phyloP scores from a whole-genome alignment of 2,329 filamentous ascomycete genomes.

The Lachnellula hyalina region DNA sequence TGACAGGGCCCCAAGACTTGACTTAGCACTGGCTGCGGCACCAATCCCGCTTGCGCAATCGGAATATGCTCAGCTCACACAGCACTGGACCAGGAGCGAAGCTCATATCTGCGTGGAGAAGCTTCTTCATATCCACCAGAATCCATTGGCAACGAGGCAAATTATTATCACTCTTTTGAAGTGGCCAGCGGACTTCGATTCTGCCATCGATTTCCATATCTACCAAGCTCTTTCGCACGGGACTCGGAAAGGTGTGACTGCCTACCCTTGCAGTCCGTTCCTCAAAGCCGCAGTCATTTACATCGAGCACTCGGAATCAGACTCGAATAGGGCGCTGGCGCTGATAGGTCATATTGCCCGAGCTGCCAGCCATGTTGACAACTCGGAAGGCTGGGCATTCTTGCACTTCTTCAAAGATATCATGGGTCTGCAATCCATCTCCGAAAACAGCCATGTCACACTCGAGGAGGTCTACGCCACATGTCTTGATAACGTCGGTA shows the following conservation, averaged over 20 bases:
- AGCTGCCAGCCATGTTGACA: slow-evolving; percentile 20
- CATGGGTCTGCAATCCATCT: slow-evolving; percentile 10
- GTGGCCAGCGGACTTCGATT: slow-evolving; percentile 45
- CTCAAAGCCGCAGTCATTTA: slow-evolving; percentile 29
- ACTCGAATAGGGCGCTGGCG: slow-evolving; percentile 12
- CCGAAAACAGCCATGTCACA: slow-evolving; percentile 32
- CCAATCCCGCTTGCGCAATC: slow-evolving; percentile 38
- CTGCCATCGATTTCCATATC: slow-evolving; percentile 47
- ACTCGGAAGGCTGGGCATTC: slow-evolving; percentile 27
- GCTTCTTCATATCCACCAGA: slow-evolving; percentile 58
- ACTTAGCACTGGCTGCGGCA: slow-evolving; percentile 29
- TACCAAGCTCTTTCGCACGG: slow-evolving; percentile 33
- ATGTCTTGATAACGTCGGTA: slow-evolving; percentile 37
- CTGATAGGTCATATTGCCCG: slow-evolving; percentile 24
- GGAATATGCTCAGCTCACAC: slow-evolving; percentile 44
- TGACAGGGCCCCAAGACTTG: slow-evolving; percentile 38
- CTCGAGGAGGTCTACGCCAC: slow-evolving; percentile 29
- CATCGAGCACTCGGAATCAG: slow-evolving; percentile 27
- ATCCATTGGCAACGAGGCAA: slow-evolving; percentile 42
- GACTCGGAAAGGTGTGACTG: slow-evolving; percentile 19
- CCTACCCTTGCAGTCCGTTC: slow-evolving; percentile 20
- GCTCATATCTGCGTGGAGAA: slow-evolving; percentile 59
- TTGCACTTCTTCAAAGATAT: slow-evolving; percentile 30
- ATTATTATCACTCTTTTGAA: slow-evolving; percentile 55
- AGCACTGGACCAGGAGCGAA: slow-evolving; percentile 35